Evolutionary conservation across 805 yeast genomes (phyloP), one percentile per base, ranked within the genome.

Genomic region (Kodamaea kakaduensis): DNA sequence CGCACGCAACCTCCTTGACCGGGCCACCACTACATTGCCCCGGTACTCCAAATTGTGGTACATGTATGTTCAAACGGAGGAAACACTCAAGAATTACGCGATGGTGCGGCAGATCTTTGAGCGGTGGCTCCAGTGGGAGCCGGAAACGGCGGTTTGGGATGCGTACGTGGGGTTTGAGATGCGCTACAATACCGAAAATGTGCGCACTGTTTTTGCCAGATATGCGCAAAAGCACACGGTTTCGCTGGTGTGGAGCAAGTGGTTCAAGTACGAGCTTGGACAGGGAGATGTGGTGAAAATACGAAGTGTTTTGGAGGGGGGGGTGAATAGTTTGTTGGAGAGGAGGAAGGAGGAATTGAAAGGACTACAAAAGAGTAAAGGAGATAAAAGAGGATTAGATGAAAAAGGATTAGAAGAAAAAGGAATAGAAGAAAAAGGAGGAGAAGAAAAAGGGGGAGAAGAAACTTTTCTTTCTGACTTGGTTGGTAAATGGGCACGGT

Each of bases 41-140:
- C 66, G 85, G 17, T 78, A 82, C 3, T 89, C 83, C 48, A 89
- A 89, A 54, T 60, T 90, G 14, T 90, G 97, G 97, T 84, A 75
- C 52, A 71, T 78, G 41, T 88, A 86, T 50, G 79, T 84, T 6
- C 79, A 82, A 30, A 73, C 89, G 12, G 97, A 88, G 56, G 97
- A 88, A 57, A 71, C 83, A 0, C 59, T 87, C 17, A 79, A 78
- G 25, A 78, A 86, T 50, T 60, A 75, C 25, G 54, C 63, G 4
- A 79, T 81, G 6, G 81, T 81, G 2, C 59, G 95, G 33, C 56
- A 59, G 9, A 67, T 90, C 5, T 89, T 81, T 57, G 78, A 79
- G 40, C 69, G 82, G 38, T 90, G 98, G 98, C 61, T 84, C 33
- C 61, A 66, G 17, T 84, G 94, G 87, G 77, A 75, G 42, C 96